These are phyloP conservation scores for Pharus latifolius DNA, from an alignment of 176 grass and related monocot genomes.

Conservation along the genomic window DNA sequence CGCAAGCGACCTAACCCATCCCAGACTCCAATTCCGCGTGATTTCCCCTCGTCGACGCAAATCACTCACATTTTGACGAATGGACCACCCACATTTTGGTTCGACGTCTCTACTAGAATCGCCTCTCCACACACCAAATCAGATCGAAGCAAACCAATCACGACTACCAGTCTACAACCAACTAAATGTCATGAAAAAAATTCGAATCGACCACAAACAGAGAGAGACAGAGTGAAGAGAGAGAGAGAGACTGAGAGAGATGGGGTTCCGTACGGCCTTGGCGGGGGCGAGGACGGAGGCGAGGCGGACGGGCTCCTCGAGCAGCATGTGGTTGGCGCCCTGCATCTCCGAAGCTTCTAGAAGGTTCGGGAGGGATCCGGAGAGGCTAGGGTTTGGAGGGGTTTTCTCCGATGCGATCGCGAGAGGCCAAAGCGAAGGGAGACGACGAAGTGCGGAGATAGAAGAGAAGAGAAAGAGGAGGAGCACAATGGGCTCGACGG, in stretches of 20 bases:
- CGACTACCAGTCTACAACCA: too few relatives aligned
- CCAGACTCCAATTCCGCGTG: neutral
- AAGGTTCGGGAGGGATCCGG: neutral
- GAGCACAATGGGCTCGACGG: neutral
- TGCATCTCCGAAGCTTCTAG: conserved; percentile 36
- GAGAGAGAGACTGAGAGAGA: neutral
- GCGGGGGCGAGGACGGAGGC: conserved; percentile 52
- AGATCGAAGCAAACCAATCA: neutral
- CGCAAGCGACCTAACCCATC: neutral
- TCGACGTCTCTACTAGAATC: neutral
- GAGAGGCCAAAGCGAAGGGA: conserved; percentile 1
- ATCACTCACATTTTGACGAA: neutral
- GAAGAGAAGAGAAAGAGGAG: neutral
- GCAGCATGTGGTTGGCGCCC: conserved; percentile 65
- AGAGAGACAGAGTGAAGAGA: neutral
- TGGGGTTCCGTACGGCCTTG: conserved; percentile 47
- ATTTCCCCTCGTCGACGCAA: neutral
- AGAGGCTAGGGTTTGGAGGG: conserved; percentile 22
- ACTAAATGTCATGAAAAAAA: too few relatives aligned
- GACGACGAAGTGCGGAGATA: neutral
- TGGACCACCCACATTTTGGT: neutral
- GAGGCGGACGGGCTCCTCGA: conserved; percentile 85
- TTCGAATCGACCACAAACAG: neutral
- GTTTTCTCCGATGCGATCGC: conserved; percentile 19
- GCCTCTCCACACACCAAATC: neutral